These are phyloP conservation scores for Graphiopsis chlorocephala DNA, from an alignment of 2,329 filamentous ascomycete genomes.

Conservation along the genomic window DNA sequence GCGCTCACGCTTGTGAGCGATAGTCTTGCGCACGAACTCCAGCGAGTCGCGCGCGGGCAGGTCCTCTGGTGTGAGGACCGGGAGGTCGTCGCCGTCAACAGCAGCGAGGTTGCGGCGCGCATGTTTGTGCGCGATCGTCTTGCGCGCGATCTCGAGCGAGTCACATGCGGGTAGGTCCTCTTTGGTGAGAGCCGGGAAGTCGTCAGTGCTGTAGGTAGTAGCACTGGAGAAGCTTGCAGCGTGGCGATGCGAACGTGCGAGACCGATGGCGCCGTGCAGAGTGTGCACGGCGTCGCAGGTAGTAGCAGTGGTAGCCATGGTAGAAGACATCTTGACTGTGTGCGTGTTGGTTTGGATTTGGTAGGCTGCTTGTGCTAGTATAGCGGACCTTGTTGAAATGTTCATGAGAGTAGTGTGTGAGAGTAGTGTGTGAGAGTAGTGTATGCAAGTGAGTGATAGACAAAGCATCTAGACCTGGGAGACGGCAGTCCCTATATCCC, in stretches of 20 bases:
- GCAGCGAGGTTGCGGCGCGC: background rate
- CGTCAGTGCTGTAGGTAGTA: background rate
- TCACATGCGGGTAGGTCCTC: background rate
- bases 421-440: background rate
- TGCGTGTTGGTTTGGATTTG: background rate
- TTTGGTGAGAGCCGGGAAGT: background rate
- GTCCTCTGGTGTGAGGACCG: background rate
- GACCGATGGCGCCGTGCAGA: background rate
- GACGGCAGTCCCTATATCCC: background rate
- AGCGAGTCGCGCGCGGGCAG: background rate
- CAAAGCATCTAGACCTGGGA: background rate
- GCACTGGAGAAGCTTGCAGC: background rate
- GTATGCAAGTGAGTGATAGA: background rate
- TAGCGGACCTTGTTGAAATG: background rate
- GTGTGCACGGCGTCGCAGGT: background rate
- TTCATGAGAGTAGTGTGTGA: background rate
- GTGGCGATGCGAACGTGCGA: background rate
- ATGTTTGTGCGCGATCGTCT: background rate
- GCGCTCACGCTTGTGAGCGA: background rate
- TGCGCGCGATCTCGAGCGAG: background rate
- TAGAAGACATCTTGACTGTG: background rate
- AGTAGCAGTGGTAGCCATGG: background rate
- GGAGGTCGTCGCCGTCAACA: background rate
- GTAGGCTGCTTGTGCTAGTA: background rate
- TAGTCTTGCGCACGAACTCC: background rate